Evolutionary conservation across 192 early-diverging fungal genomes (phyloP), one percentile per base, ranked within the genome.

Genomic region (Funneliformis mosseae): DNA sequence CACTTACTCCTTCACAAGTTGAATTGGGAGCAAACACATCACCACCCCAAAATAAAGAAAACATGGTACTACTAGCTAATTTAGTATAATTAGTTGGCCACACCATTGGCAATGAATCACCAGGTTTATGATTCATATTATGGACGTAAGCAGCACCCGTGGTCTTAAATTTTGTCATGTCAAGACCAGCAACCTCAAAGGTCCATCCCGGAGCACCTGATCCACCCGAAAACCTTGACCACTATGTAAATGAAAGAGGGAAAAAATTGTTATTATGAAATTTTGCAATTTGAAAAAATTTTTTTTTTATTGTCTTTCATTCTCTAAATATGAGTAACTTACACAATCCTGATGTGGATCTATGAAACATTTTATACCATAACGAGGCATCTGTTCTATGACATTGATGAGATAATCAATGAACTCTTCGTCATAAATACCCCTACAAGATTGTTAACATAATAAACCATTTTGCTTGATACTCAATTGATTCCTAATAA

Each of bases 71-170:
- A 23, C 89, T 89, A 7, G 94, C 95, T 18, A 95, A 87, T 79
- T 96, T 96, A 9, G 91, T 92, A 79, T 96, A 95, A 84, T 96
- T 96, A 66, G 95, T 96, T 1, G 95, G 94, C 94, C 95, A 96
- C 9, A 92, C 88, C 88, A 90, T 89, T 33, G 88, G 87, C 38
- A 85, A 83, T 48, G 23, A 39, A 50, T 63, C 85, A 79, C 84
- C 83, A 18, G 83, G 82, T n/a, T 79, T 69, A 41, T 83, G 83
- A 72, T 91, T 86, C 5, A 88, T 88, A 59, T 93, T 92, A 78
- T 96, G 94, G 16, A 95, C 90, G 83, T 93, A 92, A 9, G 94
- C 94, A 10, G 94, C 94, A 8, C 92, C 94, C 38, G 92, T 92
- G 1, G 86, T 81, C 82, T 95, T 93, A 78, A 96, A 96, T 59